Percentiles rank a stretch among this genome's conserved stretches.
Evolutionary conservation across 2,329 filamentous ascomycete genomes (phyloP).

Genomic region (Colletotrichum musicola): DNA sequence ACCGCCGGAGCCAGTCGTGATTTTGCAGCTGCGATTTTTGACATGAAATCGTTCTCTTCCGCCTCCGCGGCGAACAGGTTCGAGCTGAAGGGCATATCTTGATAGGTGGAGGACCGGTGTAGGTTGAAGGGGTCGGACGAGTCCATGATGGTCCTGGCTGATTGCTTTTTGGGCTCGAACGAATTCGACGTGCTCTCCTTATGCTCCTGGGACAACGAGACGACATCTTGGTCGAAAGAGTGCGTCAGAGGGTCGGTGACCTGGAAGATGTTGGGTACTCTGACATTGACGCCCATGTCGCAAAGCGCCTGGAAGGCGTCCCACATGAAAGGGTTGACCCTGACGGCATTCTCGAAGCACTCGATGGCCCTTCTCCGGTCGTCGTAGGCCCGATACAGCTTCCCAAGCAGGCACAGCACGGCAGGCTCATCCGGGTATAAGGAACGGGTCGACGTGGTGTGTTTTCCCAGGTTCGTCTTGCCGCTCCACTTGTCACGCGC

Average conservation of each 20-base stretch:
- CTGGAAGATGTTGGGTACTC: conserved; percentile 89
- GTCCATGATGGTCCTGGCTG: conserved; percentile 53
- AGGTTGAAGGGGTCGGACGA: conserved; percentile 66
- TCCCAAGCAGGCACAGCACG: conserved; percentile 86
- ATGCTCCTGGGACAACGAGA: conserved; percentile 50
- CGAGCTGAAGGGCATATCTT: conserved; percentile 54
- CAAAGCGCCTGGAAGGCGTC: conserved; percentile 93
- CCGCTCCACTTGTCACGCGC: conserved; percentile 80
- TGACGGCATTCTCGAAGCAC: conserved; percentile 89
- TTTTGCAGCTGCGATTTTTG: conserved; percentile 66
- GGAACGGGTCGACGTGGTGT: conserved; percentile 80
- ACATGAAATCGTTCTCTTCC: conserved; percentile 67
- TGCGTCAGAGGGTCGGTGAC: conserved; percentile 68
- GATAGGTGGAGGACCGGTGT: conserved; percentile 54
- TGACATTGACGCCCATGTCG: conserved; percentile 85
- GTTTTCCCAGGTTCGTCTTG: conserved; percentile 84
- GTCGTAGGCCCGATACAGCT: conserved; percentile 86
- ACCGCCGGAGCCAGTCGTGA: conserved; percentile 57
- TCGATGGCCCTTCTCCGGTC: conserved; percentile 85
- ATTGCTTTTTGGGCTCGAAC: conserved; percentile 59
- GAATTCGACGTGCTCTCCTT: conserved; percentile 52
- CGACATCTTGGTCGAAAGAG: conserved; percentile 57
- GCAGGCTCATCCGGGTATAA: conserved; percentile 86
- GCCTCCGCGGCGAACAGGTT: conserved; percentile 56
- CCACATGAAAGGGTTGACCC: conserved; percentile 96